phyloP scores from a whole-genome alignment of 176 grass and related monocot genomes.

The Bothriochloa decipiens region DNA sequence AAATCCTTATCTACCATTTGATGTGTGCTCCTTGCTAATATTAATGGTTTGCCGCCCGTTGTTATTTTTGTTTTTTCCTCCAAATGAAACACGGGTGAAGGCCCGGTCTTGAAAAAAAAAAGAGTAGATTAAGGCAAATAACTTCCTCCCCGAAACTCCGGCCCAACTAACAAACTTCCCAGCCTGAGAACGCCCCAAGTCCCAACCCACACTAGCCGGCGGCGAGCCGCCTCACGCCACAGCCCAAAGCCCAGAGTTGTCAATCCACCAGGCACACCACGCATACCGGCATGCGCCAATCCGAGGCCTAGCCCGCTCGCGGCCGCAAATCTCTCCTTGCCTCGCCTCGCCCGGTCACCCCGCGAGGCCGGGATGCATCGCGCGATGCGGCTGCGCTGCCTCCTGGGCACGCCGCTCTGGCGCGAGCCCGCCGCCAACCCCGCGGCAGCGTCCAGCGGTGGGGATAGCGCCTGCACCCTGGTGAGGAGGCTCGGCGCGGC shows the following conservation, averaged over 20 bases:
- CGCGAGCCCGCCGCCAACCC: not conserved
- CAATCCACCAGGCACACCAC: slow-evolving; percentile 7
- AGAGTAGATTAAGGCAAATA: too few relatives aligned
- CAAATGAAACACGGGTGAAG: too few relatives aligned
- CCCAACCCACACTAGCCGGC: not conserved
- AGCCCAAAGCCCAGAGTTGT: not conserved
- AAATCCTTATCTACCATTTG: too few relatives aligned
- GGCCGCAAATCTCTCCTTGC: slow-evolving; percentile 29
- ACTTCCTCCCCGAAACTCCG: not conserved
- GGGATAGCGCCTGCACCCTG: not conserved
- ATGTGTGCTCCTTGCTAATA: too few relatives aligned
- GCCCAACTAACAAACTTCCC: not conserved
- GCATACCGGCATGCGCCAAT: slow-evolving; percentile 15
- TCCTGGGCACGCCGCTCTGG: slow-evolving; percentile 29
- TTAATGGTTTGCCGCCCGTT: too few relatives aligned
- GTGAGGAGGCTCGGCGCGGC: slow-evolving; percentile 11
- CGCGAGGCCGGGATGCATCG: not conserved
- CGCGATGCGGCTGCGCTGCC: slow-evolving; percentile 24
- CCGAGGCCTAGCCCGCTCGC: slow-evolving; percentile 24
- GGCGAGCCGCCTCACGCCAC: not conserved
- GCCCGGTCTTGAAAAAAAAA: too few relatives aligned
- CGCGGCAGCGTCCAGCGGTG: not conserved
- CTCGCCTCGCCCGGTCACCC: slow-evolving; percentile 1
- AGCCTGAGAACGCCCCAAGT: too few relatives aligned
- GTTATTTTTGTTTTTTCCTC: too few relatives aligned